These are phyloP conservation scores for Erysimum cheiri DNA, from an alignment of 441 rosid genomes.

Conservation along the genomic window DNA sequence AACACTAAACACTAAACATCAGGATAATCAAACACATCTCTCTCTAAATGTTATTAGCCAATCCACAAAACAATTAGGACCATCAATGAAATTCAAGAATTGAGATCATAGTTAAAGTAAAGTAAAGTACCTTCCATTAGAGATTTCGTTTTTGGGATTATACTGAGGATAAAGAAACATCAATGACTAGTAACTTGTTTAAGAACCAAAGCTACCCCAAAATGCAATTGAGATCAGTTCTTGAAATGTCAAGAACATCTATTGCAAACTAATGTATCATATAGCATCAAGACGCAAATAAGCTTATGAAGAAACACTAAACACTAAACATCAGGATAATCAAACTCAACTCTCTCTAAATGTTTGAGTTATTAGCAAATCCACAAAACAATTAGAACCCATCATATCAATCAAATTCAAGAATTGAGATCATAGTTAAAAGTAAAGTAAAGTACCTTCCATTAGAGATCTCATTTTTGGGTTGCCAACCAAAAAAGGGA, in stretches of 20 bases:
- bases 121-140: slow-evolving; percentile 71
- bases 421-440: neutral
- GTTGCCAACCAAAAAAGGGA: slow-evolving; percentile 82
- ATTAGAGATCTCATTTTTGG: slow-evolving; percentile 85
- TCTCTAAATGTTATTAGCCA: neutral
- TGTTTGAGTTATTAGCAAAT: neutral
- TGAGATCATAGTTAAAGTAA: neutral
- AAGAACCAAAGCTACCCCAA: neutral
- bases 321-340: neutral
- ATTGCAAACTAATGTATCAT: neutral
- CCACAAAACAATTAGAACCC: neutral
- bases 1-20: neutral
- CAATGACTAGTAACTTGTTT: neutral
- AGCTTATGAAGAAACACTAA: neutral
- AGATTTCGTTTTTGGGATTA: slow-evolving; percentile 72
- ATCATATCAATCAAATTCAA: neutral
- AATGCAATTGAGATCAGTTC: neutral
- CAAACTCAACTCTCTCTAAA: slow-evolving; percentile 1
- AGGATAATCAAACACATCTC: neutral
- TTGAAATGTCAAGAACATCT: neutral
- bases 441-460: slow-evolving; percentile 60
- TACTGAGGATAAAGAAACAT: neutral
- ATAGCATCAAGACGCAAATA: neutral
- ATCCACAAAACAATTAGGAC: neutral
- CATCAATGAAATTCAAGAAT: neutral